Evolutionary conservation across 148 eudicot genomes (phyloP).

Genomic region (Arbutus unedo): DNA sequence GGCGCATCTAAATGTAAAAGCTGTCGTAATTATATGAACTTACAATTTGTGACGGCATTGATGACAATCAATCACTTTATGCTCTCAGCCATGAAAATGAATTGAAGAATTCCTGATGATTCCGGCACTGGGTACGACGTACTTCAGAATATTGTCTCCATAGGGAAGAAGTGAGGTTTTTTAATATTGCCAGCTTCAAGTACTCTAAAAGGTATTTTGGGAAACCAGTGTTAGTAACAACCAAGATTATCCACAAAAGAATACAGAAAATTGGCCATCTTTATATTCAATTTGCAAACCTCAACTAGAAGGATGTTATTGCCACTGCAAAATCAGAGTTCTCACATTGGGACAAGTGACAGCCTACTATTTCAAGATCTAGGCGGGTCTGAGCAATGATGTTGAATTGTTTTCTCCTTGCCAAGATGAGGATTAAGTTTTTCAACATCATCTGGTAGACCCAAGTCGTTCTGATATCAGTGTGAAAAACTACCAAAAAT

Average conservation of each 20-base stretch:
- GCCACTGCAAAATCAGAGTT: neutral
- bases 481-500: constrained; percentile 26
- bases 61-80: neutral
- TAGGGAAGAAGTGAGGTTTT: neutral
- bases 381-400: neutral
- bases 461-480: neutral
- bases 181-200: neutral
- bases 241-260: neutral
- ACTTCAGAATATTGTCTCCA: too few species aligned
- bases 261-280: neutral
- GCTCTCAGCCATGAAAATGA: neutral
- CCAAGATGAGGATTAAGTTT: neutral
- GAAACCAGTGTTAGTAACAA: neutral
- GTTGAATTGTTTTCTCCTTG: neutral
- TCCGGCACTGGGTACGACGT: neutral
- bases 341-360: neutral
- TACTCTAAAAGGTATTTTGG: neutral
- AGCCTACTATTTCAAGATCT: neutral
- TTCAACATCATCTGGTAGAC: neutral
- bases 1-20: neutral
- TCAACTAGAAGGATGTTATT: neutral
- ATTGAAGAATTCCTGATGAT: neutral
- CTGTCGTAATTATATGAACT: neutral
- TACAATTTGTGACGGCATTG: neutral
- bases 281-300: neutral